Conservation (phyloP, 1,284 basidiomycete species). For the Boletus coffeatus region DNA sequence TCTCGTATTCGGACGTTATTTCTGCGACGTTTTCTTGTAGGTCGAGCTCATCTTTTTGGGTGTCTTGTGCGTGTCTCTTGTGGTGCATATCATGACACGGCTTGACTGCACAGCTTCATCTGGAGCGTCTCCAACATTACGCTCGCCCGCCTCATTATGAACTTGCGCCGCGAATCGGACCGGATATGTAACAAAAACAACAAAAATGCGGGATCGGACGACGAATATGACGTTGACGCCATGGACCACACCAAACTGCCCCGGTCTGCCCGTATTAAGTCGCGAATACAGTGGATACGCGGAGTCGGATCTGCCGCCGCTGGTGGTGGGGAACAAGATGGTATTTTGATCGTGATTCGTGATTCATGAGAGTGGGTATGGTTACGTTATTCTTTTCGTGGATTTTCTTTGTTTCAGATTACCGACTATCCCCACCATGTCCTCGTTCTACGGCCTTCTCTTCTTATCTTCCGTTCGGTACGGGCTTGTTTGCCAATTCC, state of each 20-base stretch:
- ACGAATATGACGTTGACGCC: not conserved
- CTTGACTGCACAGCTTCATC: conserved; percentile 30
- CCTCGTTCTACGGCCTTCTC: not conserved
- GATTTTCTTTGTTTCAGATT: not conserved
- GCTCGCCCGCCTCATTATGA: conserved; percentile 31
- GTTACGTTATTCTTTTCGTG: not conserved
- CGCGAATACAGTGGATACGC: not conserved
- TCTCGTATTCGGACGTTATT: not conserved
- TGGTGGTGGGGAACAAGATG: not conserved
- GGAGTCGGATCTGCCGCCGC: not conserved
- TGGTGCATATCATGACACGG: not conserved
- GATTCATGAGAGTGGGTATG: not conserved
- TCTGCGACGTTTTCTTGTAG: conserved; percentile 10
- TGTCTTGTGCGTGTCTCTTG: conserved; percentile 24
- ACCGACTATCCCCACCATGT: not conserved
- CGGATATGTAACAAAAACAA: too few species aligned
- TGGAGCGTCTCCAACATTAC: conserved; percentile 37
- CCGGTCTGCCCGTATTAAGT: not conserved
- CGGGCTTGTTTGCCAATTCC: not conserved
- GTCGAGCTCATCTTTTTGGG: conserved; percentile 24
- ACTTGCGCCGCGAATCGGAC: too few species aligned
- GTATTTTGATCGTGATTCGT: not conserved
- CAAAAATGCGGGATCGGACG: not conserved
- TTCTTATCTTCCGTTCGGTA: not conserved
- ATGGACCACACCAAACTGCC: conserved; percentile 7